Conservation (phyloP, 78 protist genomes). For the Tieghemostelium lacteum region DNA sequence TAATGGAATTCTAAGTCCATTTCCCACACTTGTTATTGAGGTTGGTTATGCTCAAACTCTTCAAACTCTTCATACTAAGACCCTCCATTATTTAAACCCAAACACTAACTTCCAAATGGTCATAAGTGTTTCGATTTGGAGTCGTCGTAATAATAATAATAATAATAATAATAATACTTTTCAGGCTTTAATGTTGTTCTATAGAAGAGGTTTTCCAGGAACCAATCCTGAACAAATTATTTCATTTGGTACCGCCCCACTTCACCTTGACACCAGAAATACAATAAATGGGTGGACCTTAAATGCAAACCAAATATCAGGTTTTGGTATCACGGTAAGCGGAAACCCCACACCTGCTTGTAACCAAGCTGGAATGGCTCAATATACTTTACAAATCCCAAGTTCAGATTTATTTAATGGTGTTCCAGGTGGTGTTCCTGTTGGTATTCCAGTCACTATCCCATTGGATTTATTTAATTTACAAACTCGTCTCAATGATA, state of each 20-base stretch:
- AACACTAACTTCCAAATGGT: constrained; percentile 4
- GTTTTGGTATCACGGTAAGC: too few species aligned
- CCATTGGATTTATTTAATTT: too few species aligned
- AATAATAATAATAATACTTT: too few species aligned
- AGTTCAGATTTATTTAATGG: too few species aligned
- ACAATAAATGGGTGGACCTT: not conserved
- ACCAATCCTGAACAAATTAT: not conserved
- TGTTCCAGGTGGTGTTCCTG: too few species aligned
- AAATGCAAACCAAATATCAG: too few species aligned
- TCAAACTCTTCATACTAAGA: not conserved
- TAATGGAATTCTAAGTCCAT: too few species aligned
- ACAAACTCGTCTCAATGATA: too few species aligned
- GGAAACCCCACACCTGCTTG: too few species aligned
- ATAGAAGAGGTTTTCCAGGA: not conserved
- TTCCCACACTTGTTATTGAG: constrained; percentile 15
- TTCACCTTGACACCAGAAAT: not conserved
- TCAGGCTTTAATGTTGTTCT: not conserved
- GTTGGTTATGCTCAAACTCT: constrained; percentile 4
- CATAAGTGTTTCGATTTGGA: not conserved
- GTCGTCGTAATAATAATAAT: not conserved
- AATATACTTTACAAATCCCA: too few species aligned
- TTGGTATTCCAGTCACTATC: too few species aligned
- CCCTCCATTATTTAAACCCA: not conserved
- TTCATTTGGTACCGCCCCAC: not conserved
- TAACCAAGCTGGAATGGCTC: too few species aligned